Evolutionary conservation across 176 grass and related monocot species (phyloP), one percentile per base, ranked within the genome.

Genomic region (Leersia perrieri): DNA sequence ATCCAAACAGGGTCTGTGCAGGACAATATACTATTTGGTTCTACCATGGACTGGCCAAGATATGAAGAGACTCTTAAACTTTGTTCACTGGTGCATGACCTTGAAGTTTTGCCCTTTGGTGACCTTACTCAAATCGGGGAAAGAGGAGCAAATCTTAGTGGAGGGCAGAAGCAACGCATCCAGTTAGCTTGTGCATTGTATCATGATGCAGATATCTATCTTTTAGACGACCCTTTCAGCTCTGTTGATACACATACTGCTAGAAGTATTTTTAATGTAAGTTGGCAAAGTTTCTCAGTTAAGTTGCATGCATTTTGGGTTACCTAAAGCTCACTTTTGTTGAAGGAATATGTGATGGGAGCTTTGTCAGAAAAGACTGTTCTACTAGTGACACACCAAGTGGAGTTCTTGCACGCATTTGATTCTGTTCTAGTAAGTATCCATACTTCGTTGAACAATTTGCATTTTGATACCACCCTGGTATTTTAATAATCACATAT

Each of bases 161-260:
- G 38, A 39, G 38, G 38, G 38, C 38, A 39, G 38, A 39, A 39
- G 38, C 38, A 39, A 39, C 38, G 38, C 38, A 39, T 39, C 38
- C 38, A 39, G 9, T 39, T 39, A 39, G 38, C 38, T 73, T 89
- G 95, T 75, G 92, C 95, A 38, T 72, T 98, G 11, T 98, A 98
- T 74, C 88, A 92, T 79, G 76, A 94, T 83, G 88, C 92, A 29
- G 92, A 98, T 33, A 85, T 91, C 66, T 94, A 94, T 84, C 83
- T 98, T 27, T 86, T 98, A 73, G 95, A 98, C 79, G 90, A 98
- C 58, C 95, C 95, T 68, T 94, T 98, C 82, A 98, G 95, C 83
- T 88, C 92, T 31, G 95, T 98, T 22, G 92, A 98, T 91, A 86
- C 92, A 9, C 90, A 94, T 31, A 98, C 95, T 45, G 90, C 92